A percentile compares a stretch with the other conserved stretches of the same genome.
phyloP scores from a whole-genome alignment of 371 early-diverging fungal species.

The Lichtheimia hyalospora region DNA sequence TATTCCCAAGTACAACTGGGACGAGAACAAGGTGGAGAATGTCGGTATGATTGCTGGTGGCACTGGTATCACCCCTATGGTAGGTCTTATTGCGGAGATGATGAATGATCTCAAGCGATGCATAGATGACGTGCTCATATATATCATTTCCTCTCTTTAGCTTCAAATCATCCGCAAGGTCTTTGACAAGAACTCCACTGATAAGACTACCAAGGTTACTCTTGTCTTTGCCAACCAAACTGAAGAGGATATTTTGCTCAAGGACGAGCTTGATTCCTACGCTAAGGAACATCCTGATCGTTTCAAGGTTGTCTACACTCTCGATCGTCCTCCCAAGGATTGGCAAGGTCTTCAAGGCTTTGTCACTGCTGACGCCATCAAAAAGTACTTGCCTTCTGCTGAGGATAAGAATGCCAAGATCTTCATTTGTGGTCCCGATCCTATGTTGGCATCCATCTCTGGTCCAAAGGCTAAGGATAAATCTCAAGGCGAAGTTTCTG shows the following conservation, averaged over 20 bases:
- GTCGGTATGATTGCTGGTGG: conserved; percentile 90
- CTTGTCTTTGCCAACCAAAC: conserved; percentile 88
- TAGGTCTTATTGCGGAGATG: conserved; percentile 12
- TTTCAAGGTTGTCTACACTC: conserved; percentile 76
- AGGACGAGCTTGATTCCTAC: conserved; percentile 73
- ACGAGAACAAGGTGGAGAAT: conserved; percentile 70
- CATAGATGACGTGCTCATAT: neutral
- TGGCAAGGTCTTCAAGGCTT: conserved; percentile 76
- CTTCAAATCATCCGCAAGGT: conserved; percentile 74
- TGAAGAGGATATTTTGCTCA: conserved; percentile 84
- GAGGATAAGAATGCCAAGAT: conserved; percentile 60
- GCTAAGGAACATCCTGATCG: conserved; percentile 73
- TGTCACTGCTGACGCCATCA: conserved; percentile 67
- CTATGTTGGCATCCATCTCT: conserved; percentile 75
- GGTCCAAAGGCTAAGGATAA: conserved; percentile 85
- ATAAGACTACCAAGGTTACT: conserved; percentile 82
- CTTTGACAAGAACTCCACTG: conserved; percentile 59
- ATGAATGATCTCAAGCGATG: neutral
- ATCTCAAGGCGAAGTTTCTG: conserved; percentile 81
- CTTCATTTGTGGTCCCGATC: conserved; percentile 85
- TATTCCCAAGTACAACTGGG: conserved; percentile 80
- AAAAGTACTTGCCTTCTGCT: conserved; percentile 65
- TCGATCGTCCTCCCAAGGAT: conserved; percentile 70
- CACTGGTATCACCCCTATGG: conserved; percentile 94
- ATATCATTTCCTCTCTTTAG: neutral